Conservation (phyloP, 2,329 filamentous ascomycete genomes). For the Aspergillus brunneoviolaceus region DNA sequence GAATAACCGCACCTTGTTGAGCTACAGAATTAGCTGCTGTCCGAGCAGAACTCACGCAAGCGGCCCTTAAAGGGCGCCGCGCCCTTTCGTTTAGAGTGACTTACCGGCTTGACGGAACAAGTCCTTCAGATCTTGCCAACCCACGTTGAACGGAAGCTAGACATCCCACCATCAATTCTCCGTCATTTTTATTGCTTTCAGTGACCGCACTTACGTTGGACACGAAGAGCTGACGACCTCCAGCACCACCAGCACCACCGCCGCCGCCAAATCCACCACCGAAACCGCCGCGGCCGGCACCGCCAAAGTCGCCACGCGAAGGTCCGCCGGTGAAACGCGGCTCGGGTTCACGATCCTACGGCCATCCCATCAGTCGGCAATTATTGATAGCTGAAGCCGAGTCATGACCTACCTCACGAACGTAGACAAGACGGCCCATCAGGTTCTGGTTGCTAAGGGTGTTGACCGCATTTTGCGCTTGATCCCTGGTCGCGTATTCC, state of each 20-base stretch:
- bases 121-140: slow-evolving; percentile 99
- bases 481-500: slow-evolving; percentile 99
- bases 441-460: slow-evolving; percentile 99
- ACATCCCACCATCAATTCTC: slow-evolving; percentile 38
- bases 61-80: neutral
- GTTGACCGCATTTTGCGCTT: slow-evolving; percentile 95
- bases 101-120: slow-evolving; percentile 96
- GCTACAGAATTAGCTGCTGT: slow-evolving; percentile 36
- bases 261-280: slow-evolving; percentile 54
- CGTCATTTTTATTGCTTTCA: slow-evolving; percentile 14
- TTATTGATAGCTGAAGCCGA: neutral
- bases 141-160: slow-evolving; percentile 93
- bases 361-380: slow-evolving; percentile 11
- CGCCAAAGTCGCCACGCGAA: slow-evolving; percentile 62
- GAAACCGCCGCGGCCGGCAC: slow-evolving; percentile 54
- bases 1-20: slow-evolving; percentile 73
- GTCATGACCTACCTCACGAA: slow-evolving; percentile 74
- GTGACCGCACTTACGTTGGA: slow-evolving; percentile 81
- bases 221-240: slow-evolving; percentile 90
- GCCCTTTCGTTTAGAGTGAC: slow-evolving; percentile 40
- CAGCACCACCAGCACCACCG: slow-evolving; percentile 41
- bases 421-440: slow-evolving; percentile 97
- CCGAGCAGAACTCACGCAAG: slow-evolving; percentile 21
- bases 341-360: slow-evolving; percentile 92
- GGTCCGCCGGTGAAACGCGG: slow-evolving; percentile 86